Evolutionary conservation across 2,329 filamentous ascomycete species (phyloP).

Genomic region (Paecilomyces sp.): DNA sequence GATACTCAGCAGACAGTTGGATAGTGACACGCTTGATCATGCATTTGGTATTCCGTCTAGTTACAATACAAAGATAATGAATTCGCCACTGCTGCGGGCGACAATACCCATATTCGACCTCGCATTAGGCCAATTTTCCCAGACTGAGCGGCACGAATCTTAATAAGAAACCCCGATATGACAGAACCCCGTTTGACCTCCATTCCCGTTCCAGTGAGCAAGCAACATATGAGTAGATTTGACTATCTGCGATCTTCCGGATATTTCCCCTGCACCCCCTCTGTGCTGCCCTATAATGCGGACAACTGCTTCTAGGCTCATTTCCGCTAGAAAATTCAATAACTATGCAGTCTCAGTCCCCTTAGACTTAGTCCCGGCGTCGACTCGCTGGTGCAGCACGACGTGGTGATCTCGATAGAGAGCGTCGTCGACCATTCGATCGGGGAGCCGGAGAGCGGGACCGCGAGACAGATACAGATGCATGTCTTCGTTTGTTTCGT

Average conservation of each 20-base stretch:
- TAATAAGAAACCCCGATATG: not conserved
- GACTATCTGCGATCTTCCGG: not conserved
- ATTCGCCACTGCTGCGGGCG: not conserved
- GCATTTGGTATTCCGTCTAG: not conserved
- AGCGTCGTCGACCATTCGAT: conserved; percentile 8
- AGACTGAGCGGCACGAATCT: not conserved
- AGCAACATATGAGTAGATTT: not conserved
- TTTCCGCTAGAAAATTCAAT: not conserved
- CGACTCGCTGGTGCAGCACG: conserved; percentile 5
- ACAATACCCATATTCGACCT: not conserved
- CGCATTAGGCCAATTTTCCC: not conserved
- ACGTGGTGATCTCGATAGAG: conserved; percentile 13
- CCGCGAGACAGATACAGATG: conserved; percentile 10
- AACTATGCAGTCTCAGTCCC: not conserved
- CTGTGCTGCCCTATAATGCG: not conserved
- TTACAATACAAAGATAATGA: not conserved
- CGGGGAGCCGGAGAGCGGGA: conserved; percentile 17
- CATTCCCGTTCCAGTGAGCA: not conserved
- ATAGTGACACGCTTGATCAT: no score
- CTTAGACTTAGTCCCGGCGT: not conserved
- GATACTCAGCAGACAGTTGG: no score
- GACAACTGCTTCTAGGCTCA: no score
- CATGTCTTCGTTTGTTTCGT: conserved; percentile 9
- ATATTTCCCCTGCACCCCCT: not conserved
- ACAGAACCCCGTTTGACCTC: not conserved